Conservation (phyloP, 106 monocot genomes). For the Dioscorea dumetorum region DNA sequence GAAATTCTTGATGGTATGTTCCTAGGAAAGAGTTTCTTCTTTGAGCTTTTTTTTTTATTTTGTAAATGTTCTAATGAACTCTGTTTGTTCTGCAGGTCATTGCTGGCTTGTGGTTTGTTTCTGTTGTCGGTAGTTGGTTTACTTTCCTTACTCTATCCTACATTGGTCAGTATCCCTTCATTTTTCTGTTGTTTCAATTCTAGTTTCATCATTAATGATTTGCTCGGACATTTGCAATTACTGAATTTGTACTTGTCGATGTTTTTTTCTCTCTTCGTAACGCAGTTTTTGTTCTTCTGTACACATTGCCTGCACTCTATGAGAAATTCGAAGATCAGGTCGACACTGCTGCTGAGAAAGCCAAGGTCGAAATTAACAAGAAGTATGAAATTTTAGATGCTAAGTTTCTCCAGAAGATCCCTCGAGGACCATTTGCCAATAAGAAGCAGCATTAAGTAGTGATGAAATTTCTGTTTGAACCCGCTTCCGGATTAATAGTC, state of each 20-base stretch:
- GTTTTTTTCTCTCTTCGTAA: too few relatives aligned
- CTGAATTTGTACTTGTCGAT: too few relatives aligned
- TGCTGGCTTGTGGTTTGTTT: conserved; percentile 50
- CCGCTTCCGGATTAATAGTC: neutral
- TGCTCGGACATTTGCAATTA: too few relatives aligned
- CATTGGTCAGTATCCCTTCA: conserved; percentile 30
- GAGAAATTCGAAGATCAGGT: conserved; percentile 29
- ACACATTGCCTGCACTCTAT: conserved; percentile 19
- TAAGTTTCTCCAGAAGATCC: conserved; percentile 27
- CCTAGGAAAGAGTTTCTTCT: neutral
- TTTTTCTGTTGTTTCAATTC: too few relatives aligned
- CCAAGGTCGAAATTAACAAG: conserved; percentile 17
- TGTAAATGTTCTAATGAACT: neutral
- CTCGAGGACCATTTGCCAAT: conserved; percentile 15
- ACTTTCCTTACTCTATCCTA: conserved; percentile 60
- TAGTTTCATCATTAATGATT: too few relatives aligned
- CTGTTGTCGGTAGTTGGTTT: conserved; percentile 55
- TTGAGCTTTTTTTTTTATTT: neutral
- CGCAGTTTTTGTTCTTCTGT: conserved; percentile 28
- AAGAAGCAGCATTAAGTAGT: conserved; percentile 23
- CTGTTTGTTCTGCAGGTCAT: conserved; percentile 30
- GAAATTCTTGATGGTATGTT: conserved; percentile 22
- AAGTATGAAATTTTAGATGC: conserved; percentile 18
- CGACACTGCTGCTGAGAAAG: conserved; percentile 11
- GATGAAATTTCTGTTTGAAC: neutral